phyloP scores from a whole-genome alignment of 2,329 filamentous ascomycete genomes.

The Monilinia fructigena region DNA sequence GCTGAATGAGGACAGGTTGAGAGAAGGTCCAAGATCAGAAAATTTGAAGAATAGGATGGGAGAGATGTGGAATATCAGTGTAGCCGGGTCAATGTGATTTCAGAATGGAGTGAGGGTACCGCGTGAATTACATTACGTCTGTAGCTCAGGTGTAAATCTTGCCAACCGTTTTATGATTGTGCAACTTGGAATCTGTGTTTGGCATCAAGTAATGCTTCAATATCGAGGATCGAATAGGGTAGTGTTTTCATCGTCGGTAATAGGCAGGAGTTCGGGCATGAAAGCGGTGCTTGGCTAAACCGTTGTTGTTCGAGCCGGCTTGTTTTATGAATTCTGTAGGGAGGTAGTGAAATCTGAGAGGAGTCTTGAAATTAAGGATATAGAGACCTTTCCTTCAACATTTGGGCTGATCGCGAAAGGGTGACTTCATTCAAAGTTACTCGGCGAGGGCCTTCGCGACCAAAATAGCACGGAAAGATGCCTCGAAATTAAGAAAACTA shows the following conservation, averaged over 20 bases:
- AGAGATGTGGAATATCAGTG: no score
- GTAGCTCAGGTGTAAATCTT: neutral
- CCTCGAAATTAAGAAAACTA: no score
- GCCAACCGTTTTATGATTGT: neutral
- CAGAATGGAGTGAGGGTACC: neutral
- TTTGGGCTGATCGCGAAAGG: neutral
- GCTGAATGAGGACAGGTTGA: no score
- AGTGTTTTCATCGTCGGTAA: neutral
- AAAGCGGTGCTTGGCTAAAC: neutral
- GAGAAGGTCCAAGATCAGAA: no score
- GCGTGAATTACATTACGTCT: neutral
- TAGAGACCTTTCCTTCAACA: neutral
- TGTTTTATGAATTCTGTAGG: neutral
- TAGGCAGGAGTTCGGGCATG: neutral
- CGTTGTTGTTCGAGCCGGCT: neutral
- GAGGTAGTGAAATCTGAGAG: neutral
- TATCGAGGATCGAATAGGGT: neutral
- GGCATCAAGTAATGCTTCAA: neutral
- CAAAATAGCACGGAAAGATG: neutral
- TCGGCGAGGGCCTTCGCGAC: neutral
- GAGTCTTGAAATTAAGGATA: neutral
- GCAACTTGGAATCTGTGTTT: neutral
- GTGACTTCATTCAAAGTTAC: neutral
- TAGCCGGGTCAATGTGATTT: no score
- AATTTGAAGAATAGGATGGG: no score